These are phyloP conservation scores for Limnomonas spitsbergensis DNA, from an alignment of 139 green algal species.

Conservation along the genomic window DNA sequence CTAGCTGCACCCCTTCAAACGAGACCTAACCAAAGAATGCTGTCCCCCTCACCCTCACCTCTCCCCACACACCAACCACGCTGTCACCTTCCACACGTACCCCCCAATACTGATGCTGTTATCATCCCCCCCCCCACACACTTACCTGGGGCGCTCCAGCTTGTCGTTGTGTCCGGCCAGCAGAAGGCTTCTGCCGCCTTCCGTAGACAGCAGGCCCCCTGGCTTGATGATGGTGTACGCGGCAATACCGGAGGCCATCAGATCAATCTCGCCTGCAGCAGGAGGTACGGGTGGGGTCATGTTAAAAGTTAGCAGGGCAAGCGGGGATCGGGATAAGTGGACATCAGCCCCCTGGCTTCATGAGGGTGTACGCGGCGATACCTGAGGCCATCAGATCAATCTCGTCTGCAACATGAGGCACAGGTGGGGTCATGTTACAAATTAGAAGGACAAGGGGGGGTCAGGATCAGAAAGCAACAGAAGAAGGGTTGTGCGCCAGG, in stretches of 20 bases:
- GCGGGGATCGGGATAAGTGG: no score
- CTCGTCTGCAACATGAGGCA: neutral
- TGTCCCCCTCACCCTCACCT: no score
- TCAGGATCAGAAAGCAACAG: neutral
- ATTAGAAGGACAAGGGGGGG: no score
- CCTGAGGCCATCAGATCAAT: neutral
- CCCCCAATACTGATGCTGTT: no score
- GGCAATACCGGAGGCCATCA: conserved; percentile 2
- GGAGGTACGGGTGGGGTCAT: neutral
- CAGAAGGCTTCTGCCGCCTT: neutral
- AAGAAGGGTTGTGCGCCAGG: no score
- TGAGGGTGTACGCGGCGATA: neutral
- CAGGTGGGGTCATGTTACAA: no score
- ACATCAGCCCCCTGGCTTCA: neutral
- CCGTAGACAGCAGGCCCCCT: conserved; percentile 6
- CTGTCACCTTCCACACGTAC: no score
- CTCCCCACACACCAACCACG: no score
- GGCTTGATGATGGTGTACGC: conserved; percentile 13
- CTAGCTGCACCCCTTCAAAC: no score
- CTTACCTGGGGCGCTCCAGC: conserved; percentile 1
- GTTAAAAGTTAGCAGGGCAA: no score
- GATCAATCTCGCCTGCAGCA: conserved; percentile 7
- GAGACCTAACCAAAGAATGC: no score
- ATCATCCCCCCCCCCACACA: no score
- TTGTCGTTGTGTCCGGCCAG: conserved; percentile 2